phyloP scores from a whole-genome alignment of 108 stramenopile species.

The Cyclotella kingstonii region DNA sequence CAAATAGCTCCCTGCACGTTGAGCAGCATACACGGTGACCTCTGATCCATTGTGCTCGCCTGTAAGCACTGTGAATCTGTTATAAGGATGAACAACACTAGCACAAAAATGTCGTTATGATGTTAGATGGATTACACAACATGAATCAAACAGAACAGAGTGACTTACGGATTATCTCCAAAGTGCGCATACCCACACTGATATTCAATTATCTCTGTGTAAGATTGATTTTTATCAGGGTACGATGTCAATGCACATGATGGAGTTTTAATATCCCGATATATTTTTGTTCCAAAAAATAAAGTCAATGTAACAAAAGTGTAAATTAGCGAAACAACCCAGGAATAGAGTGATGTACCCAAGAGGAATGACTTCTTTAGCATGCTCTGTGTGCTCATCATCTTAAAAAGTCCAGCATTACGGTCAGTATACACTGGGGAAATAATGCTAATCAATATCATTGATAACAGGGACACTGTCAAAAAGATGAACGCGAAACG shows the following conservation, averaged over 20 bases:
- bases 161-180: conserved; percentile 17
- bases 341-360: conserved; percentile 41
- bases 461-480: conserved; percentile 32
- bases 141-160: not conserved
- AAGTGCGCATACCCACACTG: conserved; percentile 13
- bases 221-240: conserved; percentile 5
- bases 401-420: conserved; percentile 42
- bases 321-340: conserved; percentile 42
- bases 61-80: conserved; percentile 1
- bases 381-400: conserved; percentile 48
- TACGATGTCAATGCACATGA: not conserved
- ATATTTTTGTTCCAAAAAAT: conserved; percentile 39
- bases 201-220: conserved; percentile 5
- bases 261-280: conserved; percentile 8
- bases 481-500: conserved; percentile 17
- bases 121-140: not conserved
- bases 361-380: conserved; percentile 35
- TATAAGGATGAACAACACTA: not conserved
- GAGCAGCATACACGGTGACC: conserved; percentile 31
- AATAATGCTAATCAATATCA: conserved; percentile 40
- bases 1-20: conserved; percentile 39
- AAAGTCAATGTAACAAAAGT: conserved; percentile 40
- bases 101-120: not conserved
- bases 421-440: conserved; percentile 48
- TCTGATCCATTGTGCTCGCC: conserved; percentile 22